Conservation (phyloP, 2,329 filamentous ascomycete species). For the Pseudogymnoascus sp. region DNA sequence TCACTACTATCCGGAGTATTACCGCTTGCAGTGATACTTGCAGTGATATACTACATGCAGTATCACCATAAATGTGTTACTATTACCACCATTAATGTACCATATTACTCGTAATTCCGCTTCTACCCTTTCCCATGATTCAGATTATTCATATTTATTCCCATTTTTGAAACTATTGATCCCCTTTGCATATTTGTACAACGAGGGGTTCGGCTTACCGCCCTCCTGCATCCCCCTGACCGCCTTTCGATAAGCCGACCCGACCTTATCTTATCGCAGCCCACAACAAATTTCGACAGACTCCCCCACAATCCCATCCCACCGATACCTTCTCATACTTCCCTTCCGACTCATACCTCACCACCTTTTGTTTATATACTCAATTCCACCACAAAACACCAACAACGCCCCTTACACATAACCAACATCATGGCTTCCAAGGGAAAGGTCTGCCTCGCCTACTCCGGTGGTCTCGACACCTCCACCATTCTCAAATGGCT, state of each 20-base stretch:
- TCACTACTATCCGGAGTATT: not conserved
- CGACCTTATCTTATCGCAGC: conserved; percentile 8
- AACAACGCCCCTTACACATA: not conserved
- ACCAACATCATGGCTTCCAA: not conserved
- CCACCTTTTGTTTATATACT: conserved; percentile 2
- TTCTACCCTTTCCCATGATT: conserved; percentile 1
- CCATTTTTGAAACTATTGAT: conserved; percentile 2
- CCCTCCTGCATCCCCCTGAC: conserved; percentile 2
- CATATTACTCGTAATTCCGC: not conserved
- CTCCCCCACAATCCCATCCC: conserved; percentile 4
- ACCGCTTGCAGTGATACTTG: not conserved
- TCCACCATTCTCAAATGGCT: conserved; percentile 39
- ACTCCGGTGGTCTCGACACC: conserved; percentile 39
- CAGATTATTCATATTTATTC: conserved; percentile 5
- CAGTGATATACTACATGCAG: not conserved
- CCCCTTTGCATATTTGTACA: not conserved
- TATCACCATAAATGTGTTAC: not conserved
- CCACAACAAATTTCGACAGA: conserved; percentile 8
- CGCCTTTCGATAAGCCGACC: conserved; percentile 8
- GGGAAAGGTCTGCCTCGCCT: conserved; percentile 35
- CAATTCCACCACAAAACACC: conserved; percentile 4
- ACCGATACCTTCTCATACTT: not conserved
- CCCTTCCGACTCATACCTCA: conserved; percentile 5
- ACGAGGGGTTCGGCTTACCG: conserved; percentile 7
- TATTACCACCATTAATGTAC: not conserved